Evolutionary conservation across 1,284 basidiomycete species (phyloP), one percentile per base, ranked within the genome.

Genomic region (Ustanciosporium gigantosporum): DNA sequence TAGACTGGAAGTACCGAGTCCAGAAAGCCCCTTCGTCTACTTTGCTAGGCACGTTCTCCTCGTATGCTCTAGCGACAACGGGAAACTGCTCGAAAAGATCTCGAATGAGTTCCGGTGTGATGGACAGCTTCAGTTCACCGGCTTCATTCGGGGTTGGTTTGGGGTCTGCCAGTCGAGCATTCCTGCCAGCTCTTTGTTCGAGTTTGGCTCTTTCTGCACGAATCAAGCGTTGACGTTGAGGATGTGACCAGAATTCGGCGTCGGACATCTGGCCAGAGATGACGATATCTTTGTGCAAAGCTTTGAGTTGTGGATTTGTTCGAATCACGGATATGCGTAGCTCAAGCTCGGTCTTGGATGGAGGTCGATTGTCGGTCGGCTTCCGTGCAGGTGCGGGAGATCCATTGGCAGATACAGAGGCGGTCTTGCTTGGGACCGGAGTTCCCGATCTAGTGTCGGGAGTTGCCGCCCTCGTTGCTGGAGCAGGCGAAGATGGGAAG

Each of bases 61-160:
- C 87, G 75, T 94, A 96, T 1, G 92, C 93, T 73, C 86, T 88
- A 38, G 88, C 86, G 6, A 98, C 90, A 25, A 96, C 88, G 2
- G 95, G 94, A 74, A 93, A 97, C 81, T 96, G 93, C 67, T 96
- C 92, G 71, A 98, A 98, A 37, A 98, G 91, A 73, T 97, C 93
- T 66, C 89, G 86, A 31, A 94, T 89, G 29, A 96, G 82, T 77
- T 94, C 91, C 6, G 90, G 90, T 2, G 92, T 94, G 52, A 99
- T 87, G 66, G 88, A 86, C 58, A 97, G 92, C 76, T 88, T 90
- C 74, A 91, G 85, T 76, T 79, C 68, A 3, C 74, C 74, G 1
- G 60, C 51, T 36, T 73, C 68, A 41, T 68, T 71, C 4, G 68
- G 66, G 0, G 68, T 65, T 7, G 71, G 68, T 46, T 67, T 64